Conservation (phyloP, 345 rosid species). For the Sisymbrium altissimum region DNA sequence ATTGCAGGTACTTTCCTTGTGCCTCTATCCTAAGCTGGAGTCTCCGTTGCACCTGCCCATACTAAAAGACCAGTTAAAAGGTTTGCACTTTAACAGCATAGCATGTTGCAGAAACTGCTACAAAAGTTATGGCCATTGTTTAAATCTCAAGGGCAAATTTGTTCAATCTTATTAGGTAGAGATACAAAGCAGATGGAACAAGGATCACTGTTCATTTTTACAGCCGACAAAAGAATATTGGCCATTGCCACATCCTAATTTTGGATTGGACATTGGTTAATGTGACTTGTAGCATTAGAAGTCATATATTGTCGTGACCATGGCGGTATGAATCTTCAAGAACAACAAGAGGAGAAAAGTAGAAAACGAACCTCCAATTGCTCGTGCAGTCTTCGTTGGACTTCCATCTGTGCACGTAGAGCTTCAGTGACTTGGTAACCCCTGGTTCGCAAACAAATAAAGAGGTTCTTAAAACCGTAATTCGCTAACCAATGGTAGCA, state of each 20-base stretch:
- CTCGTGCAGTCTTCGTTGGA: conserved; percentile 92
- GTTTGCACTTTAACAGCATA: conserved; percentile 9
- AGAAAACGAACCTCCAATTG: conserved; percentile 77
- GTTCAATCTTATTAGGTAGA: neutral
- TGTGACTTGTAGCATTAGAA: neutral
- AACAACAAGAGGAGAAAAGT: neutral
- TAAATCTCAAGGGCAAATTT: neutral
- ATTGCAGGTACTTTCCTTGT: conserved; percentile 86
- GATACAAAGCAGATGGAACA: neutral
- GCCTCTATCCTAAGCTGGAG: conserved; percentile 95
- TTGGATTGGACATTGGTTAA: neutral
- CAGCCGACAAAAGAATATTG: neutral
- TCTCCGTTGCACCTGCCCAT: conserved; percentile 78
- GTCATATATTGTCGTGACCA: neutral
- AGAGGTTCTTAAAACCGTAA: neutral
- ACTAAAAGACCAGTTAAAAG: conserved; percentile 23
- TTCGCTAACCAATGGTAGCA: neutral
- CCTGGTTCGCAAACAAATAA: conserved; percentile 44
- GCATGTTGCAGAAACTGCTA: neutral
- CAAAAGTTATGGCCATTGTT: neutral
- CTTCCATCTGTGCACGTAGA: conserved; percentile 96
- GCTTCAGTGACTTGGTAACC: conserved; percentile 96
- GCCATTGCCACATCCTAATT: neutral
- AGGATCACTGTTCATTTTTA: neutral
- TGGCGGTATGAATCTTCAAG: neutral